Percentiles rank a stretch among this genome's conserved stretches.
Conservation (phyloP, 139 green algal species). For the Chlorella ohadii region DNA sequence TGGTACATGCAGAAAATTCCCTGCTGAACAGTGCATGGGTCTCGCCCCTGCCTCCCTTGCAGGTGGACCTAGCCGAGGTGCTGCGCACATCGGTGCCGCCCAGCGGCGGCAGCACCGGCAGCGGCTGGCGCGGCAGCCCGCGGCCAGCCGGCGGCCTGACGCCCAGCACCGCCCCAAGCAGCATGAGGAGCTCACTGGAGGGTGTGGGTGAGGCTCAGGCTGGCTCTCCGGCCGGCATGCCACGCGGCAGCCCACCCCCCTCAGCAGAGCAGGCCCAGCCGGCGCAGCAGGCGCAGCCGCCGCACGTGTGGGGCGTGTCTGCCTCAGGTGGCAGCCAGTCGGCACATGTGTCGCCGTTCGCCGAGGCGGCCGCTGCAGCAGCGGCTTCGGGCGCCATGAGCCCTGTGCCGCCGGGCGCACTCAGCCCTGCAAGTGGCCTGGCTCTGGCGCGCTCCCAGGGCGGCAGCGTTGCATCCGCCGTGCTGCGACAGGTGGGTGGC, state of each 20-base stretch:
- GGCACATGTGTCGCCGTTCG: neutral
- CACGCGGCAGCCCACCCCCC: too few species aligned
- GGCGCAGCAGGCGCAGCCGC: neutral
- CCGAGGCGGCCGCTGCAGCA: too few species aligned
- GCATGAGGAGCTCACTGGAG: constrained; percentile 2
- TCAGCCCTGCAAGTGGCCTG: too few species aligned
- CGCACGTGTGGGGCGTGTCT: neutral
- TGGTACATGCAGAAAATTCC: too few species aligned
- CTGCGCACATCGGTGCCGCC: neutral
- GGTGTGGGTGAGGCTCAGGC: neutral
- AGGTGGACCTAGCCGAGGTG: neutral
- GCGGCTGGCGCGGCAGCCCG: neutral
- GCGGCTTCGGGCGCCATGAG: too few species aligned
- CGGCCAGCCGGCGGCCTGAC: neutral
- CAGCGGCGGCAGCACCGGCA: neutral
- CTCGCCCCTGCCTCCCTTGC: neutral
- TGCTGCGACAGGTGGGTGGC: constrained; percentile 26
- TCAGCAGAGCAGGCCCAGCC: neutral
- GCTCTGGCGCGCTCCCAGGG: too few species aligned
- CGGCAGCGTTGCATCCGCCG: constrained; percentile 1
- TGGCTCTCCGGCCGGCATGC: too few species aligned
- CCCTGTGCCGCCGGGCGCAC: too few species aligned
- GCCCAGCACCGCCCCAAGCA: neutral
- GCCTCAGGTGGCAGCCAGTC: neutral
- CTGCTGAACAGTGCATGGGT: neutral